Conservation (phyloP, 805 yeast genomes). For the Kodamaea nitidulidarum region DNA sequence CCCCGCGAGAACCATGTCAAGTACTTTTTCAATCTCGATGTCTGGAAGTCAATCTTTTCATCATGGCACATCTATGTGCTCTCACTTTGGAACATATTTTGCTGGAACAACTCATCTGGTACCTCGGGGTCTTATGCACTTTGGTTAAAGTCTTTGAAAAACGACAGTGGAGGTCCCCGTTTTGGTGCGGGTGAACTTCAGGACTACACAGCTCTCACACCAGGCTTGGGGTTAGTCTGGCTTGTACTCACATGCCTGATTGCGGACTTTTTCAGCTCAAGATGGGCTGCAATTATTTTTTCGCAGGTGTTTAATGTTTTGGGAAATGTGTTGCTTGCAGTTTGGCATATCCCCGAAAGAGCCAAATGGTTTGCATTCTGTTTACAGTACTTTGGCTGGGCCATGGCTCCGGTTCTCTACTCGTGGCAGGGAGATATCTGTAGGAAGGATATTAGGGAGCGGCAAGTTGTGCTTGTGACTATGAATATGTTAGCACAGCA, state of each 20-base stretch:
- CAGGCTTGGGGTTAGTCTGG: constrained; percentile 42
- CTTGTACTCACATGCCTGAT: constrained; percentile 31
- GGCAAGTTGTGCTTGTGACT: constrained; percentile 54
- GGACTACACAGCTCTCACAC: constrained; percentile 44
- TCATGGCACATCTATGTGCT: constrained; percentile 62
- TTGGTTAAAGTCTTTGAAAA: constrained; percentile 44
- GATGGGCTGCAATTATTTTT: constrained; percentile 52
- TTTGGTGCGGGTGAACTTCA: constrained; percentile 30
- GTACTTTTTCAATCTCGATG: constrained; percentile 36
- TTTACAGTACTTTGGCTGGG: constrained; percentile 57
- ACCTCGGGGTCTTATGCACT: constrained; percentile 42
- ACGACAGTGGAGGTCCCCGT: constrained; percentile 13
- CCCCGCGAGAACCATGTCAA: constrained; percentile 19
- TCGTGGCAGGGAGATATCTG: constrained; percentile 56
- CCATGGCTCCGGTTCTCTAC: constrained; percentile 59
- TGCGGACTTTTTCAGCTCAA: constrained; percentile 38
- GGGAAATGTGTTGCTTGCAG: constrained; percentile 53
- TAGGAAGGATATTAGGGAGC: constrained; percentile 51
- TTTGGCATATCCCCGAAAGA: constrained; percentile 53
- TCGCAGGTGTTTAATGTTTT: constrained; percentile 53
- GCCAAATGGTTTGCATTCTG: constrained; percentile 66
- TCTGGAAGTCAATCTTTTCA: constrained; percentile 51
- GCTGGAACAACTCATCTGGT: constrained; percentile 59
- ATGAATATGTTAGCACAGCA: constrained; percentile 54
- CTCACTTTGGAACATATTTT: constrained; percentile 50